Conservation (phyloP, 164 flowering plant genomes). For the Malania oleifera region DNA sequence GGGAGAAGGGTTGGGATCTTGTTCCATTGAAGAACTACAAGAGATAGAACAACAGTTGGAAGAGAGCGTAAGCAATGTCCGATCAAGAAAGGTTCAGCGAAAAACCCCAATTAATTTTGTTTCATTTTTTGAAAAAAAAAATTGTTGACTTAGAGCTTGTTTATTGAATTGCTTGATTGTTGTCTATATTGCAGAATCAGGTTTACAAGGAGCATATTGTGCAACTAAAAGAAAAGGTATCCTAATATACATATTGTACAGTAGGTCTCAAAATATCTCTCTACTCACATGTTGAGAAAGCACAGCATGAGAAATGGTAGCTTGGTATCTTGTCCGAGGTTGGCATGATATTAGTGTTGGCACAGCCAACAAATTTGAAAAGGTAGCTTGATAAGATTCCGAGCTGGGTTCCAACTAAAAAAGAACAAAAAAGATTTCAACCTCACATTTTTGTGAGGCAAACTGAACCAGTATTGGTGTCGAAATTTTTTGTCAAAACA, state of each 20-base stretch:
- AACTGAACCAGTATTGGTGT: background rate
- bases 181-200: slow-evolving; percentile 41
- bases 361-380: no score
- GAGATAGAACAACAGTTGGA: slow-evolving; percentile 66
- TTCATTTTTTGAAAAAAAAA: background rate
- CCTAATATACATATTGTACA: no score
- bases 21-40: slow-evolving; percentile 64
- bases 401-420: no score
- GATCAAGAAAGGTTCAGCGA: slow-evolving; percentile 58
- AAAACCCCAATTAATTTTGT: background rate
- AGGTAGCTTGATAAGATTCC: no score
- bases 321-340: no score
- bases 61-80: slow-evolving; percentile 45
- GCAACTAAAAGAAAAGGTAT: slow-evolving; percentile 65
- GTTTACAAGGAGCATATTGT: slow-evolving; percentile 59
- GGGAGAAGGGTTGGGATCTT: slow-evolving; percentile 63
- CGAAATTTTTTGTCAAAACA: background rate
- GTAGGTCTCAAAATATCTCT: no score
- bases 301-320: no score
- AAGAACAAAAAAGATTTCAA: no score
- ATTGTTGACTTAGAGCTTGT: background rate
- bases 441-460: no score
- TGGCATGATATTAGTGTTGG: no score
- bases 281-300: no score
- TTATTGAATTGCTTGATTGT: background rate